Evolutionary conservation across 345 rosid genomes (phyloP), one percentile per base, ranked within the genome.

Genomic region (Laguncularia racemosa): DNA sequence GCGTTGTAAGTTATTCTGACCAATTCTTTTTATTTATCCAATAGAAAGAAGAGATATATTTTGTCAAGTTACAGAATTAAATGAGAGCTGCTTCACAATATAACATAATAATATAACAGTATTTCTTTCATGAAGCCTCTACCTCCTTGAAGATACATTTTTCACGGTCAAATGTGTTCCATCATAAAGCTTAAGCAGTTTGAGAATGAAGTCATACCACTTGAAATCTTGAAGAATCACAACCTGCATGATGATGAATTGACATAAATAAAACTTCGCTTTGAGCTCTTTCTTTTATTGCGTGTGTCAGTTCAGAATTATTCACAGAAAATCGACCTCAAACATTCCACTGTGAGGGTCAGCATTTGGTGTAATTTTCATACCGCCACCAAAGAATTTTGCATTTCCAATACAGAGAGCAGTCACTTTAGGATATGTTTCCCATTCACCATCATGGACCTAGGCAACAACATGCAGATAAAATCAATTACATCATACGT

Each of bases 291-390:
- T 4, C 14, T 5, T 46, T 12, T 28, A 53, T 13, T 13, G 43
- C 16, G 9, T 21, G 14, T 13, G 51, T 19, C 20, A n/a, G 11
- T 20, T 60, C 53, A 50, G 9, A 40, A 44, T 4, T 55, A 15
- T 8, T 53, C 20, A n/a, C 50, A 56, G 23, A 60, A 28, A 70
- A 18, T 63, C 52, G 55, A 89, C 96, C 95, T 89, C 97, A 57
- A 93, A 78, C 47, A 73, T 74, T 78, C 95, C 92, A 72, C 70
- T 82, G 62, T 67, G 21, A 63, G 95, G 99, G 73, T 79, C 75
- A 14, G 95, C 99, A 68, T 85, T 90, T 51, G 97, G 96, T 13
- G 97, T 79, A 49, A 95, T 90, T 78, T 88, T 95, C 99, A 90
- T 90, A 62, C 97, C 97, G 52, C 99, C 96, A 6, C 96, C 99